phyloP scores from a whole-genome alignment of 106 monocot species.

The Hemerocallis citrina region DNA sequence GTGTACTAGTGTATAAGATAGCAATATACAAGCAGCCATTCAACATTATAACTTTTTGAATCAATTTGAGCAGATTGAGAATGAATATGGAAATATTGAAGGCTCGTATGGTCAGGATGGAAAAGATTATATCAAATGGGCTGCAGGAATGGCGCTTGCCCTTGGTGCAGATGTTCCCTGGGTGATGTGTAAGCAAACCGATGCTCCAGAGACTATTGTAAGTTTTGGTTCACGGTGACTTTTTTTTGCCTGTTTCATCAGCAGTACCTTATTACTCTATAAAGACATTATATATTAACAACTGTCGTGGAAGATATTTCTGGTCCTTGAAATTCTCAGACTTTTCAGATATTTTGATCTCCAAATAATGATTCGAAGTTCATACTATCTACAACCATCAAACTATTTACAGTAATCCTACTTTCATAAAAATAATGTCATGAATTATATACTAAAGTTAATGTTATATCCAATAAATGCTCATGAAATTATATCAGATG shows the following conservation, averaged over 20 bases:
- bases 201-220: slow-evolving; percentile 91
- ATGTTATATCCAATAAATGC: not conserved
- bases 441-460: not conserved
- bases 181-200: slow-evolving; percentile 95
- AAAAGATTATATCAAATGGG: slow-evolving; percentile 84
- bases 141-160: slow-evolving; percentile 73
- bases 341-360: not conserved
- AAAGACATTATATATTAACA: not conserved
- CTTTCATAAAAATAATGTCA: not conserved
- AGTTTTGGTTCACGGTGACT: slow-evolving; percentile 3
- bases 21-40: not conserved
- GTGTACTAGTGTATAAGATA: not conserved
- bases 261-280: not conserved
- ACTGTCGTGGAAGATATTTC: not conserved
- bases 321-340: not conserved
- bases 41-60: not conserved
- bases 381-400: not conserved
- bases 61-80: slow-evolving; percentile 76
- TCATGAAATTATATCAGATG: not conserved
- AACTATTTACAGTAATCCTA: not conserved
- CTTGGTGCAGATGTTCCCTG: slow-evolving; percentile 81
- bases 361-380: not conserved
- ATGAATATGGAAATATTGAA: slow-evolving; percentile 97
- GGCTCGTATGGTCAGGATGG: slow-evolving; percentile 67
- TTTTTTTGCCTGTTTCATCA: not conserved